Conservation (phyloP, 805 yeast genomes). For the Kodamaea sagamina region DNA sequence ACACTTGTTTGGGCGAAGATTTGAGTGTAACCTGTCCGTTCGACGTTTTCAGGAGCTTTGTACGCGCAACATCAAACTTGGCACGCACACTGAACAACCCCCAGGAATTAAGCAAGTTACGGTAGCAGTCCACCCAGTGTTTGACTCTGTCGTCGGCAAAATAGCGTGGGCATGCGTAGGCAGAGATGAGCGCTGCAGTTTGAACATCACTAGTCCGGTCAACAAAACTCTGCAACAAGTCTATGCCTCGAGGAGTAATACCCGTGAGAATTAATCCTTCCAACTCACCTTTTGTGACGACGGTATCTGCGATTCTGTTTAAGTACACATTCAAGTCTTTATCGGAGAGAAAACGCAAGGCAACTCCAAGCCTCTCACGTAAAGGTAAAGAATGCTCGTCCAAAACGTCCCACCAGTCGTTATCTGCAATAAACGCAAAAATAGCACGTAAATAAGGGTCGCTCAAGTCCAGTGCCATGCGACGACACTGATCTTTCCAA, state of each 20-base stretch:
- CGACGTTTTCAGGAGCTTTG: constrained; percentile 57
- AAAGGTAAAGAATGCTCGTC: constrained; percentile 88
- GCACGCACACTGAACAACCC: constrained; percentile 76
- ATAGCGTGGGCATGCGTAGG: constrained; percentile 83
- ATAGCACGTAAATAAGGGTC: constrained; percentile 89
- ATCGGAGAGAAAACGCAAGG: constrained; percentile 81
- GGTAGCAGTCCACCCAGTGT: constrained; percentile 74
- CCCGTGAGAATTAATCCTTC: constrained; percentile 93
- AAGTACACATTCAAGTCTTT: constrained; percentile 73
- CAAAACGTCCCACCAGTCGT: constrained; percentile 94
- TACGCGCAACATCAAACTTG: constrained; percentile 77
- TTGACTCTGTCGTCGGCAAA: constrained; percentile 72
- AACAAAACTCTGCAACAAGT: constrained; percentile 80
- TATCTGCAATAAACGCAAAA: constrained; percentile 90
- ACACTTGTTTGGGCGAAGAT: constrained; percentile 70
- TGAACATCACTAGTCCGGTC: constrained; percentile 90
- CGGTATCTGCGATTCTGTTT: constrained; percentile 67
- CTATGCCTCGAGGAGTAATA: constrained; percentile 81
- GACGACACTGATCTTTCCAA: constrained; percentile 93
- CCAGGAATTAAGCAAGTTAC: constrained; percentile 77
- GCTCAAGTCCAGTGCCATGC: constrained; percentile 82
- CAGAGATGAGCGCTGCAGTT: constrained; percentile 79
- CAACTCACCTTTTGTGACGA: constrained; percentile 75
- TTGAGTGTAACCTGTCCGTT: constrained; percentile 49
- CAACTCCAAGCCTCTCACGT: constrained; percentile 87